Evolutionary conservation across 495 filamentous ascomycete species (phyloP).

Genomic region (Polyplosphaeria fusca): DNA sequence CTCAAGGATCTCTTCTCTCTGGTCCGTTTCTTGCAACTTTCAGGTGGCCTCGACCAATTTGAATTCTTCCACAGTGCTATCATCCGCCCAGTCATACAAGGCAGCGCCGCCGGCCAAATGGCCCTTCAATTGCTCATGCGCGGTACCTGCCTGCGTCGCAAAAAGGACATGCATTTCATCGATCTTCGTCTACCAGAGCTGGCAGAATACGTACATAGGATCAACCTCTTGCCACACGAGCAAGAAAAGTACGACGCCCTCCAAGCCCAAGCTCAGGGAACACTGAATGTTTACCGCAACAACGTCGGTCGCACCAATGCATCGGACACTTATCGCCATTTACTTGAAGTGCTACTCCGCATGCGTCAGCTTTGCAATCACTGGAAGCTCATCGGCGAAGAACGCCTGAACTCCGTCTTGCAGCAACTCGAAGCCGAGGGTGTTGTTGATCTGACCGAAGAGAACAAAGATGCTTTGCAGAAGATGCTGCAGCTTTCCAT

Average conservation of each 20-base stretch:
- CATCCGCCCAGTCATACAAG: constrained; percentile 64
- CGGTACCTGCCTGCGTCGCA: constrained; percentile 77
- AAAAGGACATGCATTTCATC: constrained; percentile 87
- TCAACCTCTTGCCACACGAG: constrained; percentile 74
- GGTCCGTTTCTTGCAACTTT: constrained; percentile 72
- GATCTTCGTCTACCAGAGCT: constrained; percentile 77
- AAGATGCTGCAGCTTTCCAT: constrained; percentile 74
- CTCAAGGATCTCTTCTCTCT: constrained; percentile 82
- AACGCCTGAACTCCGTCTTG: constrained; percentile 67
- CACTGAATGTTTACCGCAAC: constrained; percentile 58
- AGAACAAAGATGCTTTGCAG: constrained; percentile 71
- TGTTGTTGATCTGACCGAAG: constrained; percentile 66
- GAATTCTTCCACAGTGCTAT: constrained; percentile 73
- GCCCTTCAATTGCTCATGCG: constrained; percentile 75
- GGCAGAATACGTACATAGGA: constrained; percentile 74
- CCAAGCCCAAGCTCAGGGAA: constrained; percentile 70
- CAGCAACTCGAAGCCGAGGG: constrained; percentile 62
- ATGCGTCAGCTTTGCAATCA: constrained; percentile 87
- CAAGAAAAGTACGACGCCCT: constrained; percentile 76
- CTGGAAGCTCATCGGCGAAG: constrained; percentile 71
- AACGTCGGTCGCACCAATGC: constrained; percentile 41
- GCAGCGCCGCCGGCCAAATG: constrained; percentile 56
- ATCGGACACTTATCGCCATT: constrained; percentile 54
- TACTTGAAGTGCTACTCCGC: constrained; percentile 80
- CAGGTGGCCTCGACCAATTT: constrained; percentile 71